phyloP scores from a whole-genome alignment of 306 rosid genomes.

The Acacia crassicarpa region DNA sequence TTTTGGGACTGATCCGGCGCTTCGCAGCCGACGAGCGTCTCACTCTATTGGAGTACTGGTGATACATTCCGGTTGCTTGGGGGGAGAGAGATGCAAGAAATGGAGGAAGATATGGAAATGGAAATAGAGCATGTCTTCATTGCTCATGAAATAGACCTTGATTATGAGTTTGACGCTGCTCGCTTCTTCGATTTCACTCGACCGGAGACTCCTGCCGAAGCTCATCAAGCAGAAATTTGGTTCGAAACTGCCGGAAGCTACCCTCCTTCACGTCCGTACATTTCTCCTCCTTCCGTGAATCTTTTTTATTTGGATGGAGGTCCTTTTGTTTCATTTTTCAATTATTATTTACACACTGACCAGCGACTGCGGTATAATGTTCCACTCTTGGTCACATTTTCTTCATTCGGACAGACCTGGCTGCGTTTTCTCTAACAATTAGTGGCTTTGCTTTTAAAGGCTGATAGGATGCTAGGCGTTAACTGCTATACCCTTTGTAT shows the following conservation, averaged over 20 bases:
- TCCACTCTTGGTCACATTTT: neutral
- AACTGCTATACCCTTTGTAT: neutral
- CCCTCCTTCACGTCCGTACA: conserved; percentile 46
- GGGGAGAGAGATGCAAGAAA: neutral
- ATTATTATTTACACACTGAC: neutral
- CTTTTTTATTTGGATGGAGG: neutral
- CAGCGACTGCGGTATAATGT: neutral
- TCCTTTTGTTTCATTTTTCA: neutral
- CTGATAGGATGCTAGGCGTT: neutral
- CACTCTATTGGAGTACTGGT: neutral
- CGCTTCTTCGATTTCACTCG: conserved; percentile 48
- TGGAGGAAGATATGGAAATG: conserved; percentile 36
- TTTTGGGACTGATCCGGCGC: neutral
- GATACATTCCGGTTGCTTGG: neutral
- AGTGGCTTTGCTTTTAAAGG: neutral
- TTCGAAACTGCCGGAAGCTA: conserved; percentile 37
- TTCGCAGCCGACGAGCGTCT: neutral
- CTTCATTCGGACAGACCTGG: neutral
- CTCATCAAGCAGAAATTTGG: conserved; percentile 42
- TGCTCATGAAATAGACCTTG: conserved; percentile 40
- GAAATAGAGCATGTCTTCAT: conserved; percentile 39
- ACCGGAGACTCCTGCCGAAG: conserved; percentile 27
- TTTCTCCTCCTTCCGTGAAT: neutral
- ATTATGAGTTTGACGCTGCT: conserved; percentile 54
- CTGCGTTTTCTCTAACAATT: neutral